Conservation (phyloP, 108 stramenopile genomes). For the Schizochytrium sp. region DNA sequence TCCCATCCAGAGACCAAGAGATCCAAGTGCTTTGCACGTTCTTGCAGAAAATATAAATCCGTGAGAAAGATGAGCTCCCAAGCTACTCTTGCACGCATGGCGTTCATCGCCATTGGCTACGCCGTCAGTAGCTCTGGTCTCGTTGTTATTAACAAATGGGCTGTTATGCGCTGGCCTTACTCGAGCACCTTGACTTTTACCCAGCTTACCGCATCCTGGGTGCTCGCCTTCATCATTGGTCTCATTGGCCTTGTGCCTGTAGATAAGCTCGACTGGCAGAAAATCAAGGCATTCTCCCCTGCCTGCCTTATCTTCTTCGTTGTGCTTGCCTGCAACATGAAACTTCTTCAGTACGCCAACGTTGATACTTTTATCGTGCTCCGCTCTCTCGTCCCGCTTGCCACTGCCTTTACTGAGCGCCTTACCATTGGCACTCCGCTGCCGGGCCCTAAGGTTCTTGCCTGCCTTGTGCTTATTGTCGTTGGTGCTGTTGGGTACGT, state of each 20-base stretch:
- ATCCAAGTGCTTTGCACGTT: too few species aligned
- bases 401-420: constrained; percentile 30
- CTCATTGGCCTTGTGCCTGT: constrained; percentile 22
- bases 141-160: constrained; percentile 57
- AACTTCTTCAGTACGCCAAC: constrained; percentile 55
- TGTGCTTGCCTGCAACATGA: constrained; percentile 53
- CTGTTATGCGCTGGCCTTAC: constrained; percentile 49
- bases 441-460: constrained; percentile 10
- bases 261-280: constrained; percentile 39
- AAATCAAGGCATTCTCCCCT: constrained; percentile 57
- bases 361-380: constrained; percentile 54
- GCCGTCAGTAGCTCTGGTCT: constrained; percentile 29
- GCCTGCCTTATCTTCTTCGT: constrained; percentile 61
- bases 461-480: constrained; percentile 48
- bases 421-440: constrained; percentile 42
- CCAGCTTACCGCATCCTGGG: constrained; percentile 58
- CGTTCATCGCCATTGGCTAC: constrained; percentile 43
- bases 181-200: constrained; percentile 48
- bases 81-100: not conserved
- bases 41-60: too few species aligned
- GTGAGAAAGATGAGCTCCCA: too few species aligned
- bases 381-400: constrained; percentile 34
- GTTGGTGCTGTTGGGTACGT: constrained; percentile 54
- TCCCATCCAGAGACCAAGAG: too few species aligned
- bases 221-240: constrained; percentile 38